Evolutionary conservation across 352 stramenopile genomes (phyloP).

Genomic region (Phytopythium helicoides): DNA sequence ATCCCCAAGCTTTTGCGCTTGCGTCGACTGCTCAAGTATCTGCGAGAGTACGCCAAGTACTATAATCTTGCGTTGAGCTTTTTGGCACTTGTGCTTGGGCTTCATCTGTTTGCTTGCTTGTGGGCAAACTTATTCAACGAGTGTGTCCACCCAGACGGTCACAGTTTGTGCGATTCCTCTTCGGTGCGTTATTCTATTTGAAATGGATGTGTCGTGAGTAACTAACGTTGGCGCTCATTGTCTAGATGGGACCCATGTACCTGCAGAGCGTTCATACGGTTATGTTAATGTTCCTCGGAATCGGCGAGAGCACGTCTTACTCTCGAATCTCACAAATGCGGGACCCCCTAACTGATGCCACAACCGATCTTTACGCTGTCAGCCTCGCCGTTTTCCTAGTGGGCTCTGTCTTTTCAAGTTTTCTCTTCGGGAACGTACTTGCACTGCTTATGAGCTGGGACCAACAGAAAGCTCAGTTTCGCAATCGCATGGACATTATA

Average conservation of each 20-base stretch:
- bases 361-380: slow-evolving; percentile 53
- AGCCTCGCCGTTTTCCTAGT: slow-evolving; percentile 73
- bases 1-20: slow-evolving; percentile 81
- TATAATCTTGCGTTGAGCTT: slow-evolving; percentile 80
- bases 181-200: slow-evolving; percentile 24
- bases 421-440: slow-evolving; percentile 82
- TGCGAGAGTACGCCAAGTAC: slow-evolving; percentile 83
- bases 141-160: slow-evolving; percentile 30
- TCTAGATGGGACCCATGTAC: slow-evolving; percentile 60
- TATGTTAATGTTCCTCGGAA: slow-evolving; percentile 80
- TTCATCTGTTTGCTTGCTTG: slow-evolving; percentile 72
- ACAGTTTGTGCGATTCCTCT: slow-evolving; percentile 27
- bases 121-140: slow-evolving; percentile 75
- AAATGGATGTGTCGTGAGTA: no score
- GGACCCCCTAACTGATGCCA: slow-evolving; percentile 38
- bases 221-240: no score
- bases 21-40: slow-evolving; percentile 68
- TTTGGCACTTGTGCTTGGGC: slow-evolving; percentile 53
- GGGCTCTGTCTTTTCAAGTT: slow-evolving; percentile 60
- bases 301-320: slow-evolving; percentile 62
- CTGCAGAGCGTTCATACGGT: slow-evolving; percentile 72
- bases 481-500: slow-evolving; percentile 87
- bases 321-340: slow-evolving; percentile 48
- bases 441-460: slow-evolving; percentile 80
- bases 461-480: slow-evolving; percentile 73